Conservation (phyloP, 2,329 filamentous ascomycete genomes). For the Colletotrichum tanaceti region DNA sequence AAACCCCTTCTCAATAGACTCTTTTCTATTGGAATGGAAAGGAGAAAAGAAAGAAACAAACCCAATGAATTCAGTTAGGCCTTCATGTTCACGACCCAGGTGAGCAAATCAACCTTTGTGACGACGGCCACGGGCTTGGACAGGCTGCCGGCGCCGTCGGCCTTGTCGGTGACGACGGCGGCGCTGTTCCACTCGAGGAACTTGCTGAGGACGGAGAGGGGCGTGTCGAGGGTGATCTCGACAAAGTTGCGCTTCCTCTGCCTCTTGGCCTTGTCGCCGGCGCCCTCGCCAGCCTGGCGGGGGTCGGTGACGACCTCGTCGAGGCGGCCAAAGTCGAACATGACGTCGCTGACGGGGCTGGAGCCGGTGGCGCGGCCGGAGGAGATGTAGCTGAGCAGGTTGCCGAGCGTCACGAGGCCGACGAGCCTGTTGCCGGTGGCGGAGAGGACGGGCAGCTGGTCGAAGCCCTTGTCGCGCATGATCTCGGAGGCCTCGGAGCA, state of each 20-base stretch:
- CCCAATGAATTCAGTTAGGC: conserved; percentile 21
- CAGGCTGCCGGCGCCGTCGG: conserved; percentile 64
- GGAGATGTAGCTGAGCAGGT: conserved; percentile 90
- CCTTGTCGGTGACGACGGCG: conserved; percentile 88
- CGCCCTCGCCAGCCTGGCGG: conserved; percentile 64
- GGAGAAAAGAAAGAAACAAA: background rate
- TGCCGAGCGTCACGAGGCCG: conserved; percentile 93
- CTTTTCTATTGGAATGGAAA: conserved; percentile 2
- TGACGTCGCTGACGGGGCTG: conserved; percentile 84
- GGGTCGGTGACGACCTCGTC: conserved; percentile 93
- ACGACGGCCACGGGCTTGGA: conserved; percentile 88
- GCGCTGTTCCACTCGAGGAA: conserved; percentile 99
- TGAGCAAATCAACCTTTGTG: conserved; percentile 95
- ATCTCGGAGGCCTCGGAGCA: conserved; percentile 94
- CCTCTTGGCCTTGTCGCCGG: conserved; percentile 50
- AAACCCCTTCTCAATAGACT: conserved; percentile 36
- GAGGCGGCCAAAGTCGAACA: conserved; percentile 94
- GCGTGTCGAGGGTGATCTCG: conserved; percentile 92
- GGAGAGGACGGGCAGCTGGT: conserved; percentile 91
- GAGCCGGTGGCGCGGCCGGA: conserved; percentile 80
- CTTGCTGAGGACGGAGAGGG: conserved; percentile 82
- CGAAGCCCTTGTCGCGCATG: conserved; percentile 98
- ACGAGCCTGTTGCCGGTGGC: conserved; percentile 78
- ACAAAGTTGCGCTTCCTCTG: conserved; percentile 80
- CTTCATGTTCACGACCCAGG: conserved; percentile 83